These are phyloP conservation scores for Knoxia roxburghii DNA, from an alignment of 257 asterid species.

Conservation along the genomic window DNA sequence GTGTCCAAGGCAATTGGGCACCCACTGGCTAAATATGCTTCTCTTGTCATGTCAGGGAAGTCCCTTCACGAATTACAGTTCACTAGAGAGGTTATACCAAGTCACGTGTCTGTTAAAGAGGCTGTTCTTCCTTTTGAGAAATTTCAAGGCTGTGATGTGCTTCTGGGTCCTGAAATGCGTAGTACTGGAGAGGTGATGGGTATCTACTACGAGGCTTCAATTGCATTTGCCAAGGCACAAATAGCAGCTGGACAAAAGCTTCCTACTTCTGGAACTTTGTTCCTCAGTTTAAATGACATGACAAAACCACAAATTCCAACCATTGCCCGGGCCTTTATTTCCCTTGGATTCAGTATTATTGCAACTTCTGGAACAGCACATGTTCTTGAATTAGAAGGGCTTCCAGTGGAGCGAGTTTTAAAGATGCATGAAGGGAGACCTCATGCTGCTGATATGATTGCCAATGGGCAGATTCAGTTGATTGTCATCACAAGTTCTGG, in stretches of 20 bases:
- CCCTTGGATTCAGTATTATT: conserved; percentile 57
- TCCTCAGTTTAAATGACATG: conserved; percentile 79
- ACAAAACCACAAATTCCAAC: conserved; percentile 62
- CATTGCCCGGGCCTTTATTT: conserved; percentile 59
- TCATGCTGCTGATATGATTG: conserved; percentile 82
- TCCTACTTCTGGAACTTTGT: conserved; percentile 75
- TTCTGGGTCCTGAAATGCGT: conserved; percentile 96
- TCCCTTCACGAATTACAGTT: conserved; percentile 64
- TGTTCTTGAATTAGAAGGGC: conserved; percentile 61
- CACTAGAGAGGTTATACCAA: conserved; percentile 77
- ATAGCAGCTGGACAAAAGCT: conserved; percentile 94
- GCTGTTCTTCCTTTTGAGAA: conserved; percentile 97
- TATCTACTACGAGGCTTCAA: conserved; percentile 50
- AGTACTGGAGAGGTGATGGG: conserved; percentile 99
- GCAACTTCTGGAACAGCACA: conserved; percentile 96
- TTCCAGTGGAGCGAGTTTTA: conserved; percentile 73
- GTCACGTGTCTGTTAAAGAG: conserved; percentile 84
- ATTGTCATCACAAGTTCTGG: conserved; percentile 92
- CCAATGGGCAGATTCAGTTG: conserved; percentile 84
- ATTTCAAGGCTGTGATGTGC: conserved; percentile 90
- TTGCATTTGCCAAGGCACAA: conserved; percentile 90
- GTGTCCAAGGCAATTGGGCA: conserved; percentile 97
- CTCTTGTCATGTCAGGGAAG: conserved; percentile 94
- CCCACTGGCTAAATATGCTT: conserved; percentile 91
- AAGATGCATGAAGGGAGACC: conserved; percentile 98